phyloP scores from a whole-genome alignment of 2,329 filamentous ascomycete species.

The Dothideomycetes sp. region DNA sequence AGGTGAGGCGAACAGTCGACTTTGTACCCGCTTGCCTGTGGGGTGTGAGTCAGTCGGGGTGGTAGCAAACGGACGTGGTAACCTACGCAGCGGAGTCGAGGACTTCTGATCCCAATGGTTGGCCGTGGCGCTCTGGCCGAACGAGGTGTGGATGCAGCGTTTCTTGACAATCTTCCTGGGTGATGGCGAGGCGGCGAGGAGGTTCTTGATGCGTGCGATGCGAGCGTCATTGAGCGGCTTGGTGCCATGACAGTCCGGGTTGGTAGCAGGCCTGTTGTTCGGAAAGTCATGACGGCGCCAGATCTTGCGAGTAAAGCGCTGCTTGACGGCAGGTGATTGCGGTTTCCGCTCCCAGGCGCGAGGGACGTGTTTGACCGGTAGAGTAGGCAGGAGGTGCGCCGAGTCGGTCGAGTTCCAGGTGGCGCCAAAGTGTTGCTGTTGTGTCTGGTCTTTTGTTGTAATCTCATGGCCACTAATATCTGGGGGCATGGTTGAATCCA shows the following conservation, averaged over 20 bases:
- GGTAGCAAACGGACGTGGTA: no score
- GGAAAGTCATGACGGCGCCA: constrained; percentile 27
- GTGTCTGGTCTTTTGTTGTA: constrained; percentile 2
- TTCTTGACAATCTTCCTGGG: constrained; percentile 34
- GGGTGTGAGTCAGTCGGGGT: background rate
- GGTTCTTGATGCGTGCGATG: background rate
- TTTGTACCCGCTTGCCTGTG: background rate
- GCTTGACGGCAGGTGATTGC: constrained; percentile 25
- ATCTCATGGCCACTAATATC: background rate
- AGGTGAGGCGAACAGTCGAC: no score
- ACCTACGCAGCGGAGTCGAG: constrained; percentile 6
- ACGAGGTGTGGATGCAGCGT: constrained; percentile 21
- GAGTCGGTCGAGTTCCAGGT: constrained; percentile 32
- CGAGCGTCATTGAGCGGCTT: background rate
- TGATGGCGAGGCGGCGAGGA: constrained; percentile 14
- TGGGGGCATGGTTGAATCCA: background rate
- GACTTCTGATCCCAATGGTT: constrained; percentile 6
- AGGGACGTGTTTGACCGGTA: constrained; percentile 30
- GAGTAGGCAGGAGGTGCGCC: constrained; percentile 27
- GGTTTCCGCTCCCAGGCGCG: constrained; percentile 40
- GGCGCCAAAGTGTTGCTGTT: constrained; percentile 18
- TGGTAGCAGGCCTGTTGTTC: constrained; percentile 1
- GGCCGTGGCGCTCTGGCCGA: constrained; percentile 4
- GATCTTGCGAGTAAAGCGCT: constrained; percentile 32
- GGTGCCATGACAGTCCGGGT: constrained; percentile 1